phyloP scores from a whole-genome alignment of 805 yeast species.

The Scheffersomyces lignosus region DNA sequence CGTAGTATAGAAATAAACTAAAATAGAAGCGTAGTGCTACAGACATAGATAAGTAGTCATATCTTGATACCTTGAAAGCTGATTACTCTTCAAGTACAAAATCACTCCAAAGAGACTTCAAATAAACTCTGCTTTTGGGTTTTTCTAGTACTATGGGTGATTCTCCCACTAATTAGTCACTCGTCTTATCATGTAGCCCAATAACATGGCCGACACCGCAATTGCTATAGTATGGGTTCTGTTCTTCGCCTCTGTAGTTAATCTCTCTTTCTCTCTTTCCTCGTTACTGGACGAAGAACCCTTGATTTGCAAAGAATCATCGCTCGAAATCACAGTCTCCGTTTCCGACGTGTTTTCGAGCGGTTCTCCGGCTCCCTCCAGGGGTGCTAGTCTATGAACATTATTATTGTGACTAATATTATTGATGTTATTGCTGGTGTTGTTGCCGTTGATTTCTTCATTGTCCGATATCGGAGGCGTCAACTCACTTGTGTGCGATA shows the following conservation, averaged over 20 bases:
- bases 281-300: neutral
- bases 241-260: neutral
- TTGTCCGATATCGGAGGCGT: slow-evolving; percentile 5
- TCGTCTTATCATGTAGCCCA: neutral
- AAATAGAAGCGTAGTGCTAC: too few relatives aligned
- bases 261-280: neutral
- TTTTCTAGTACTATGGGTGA: too few relatives aligned
- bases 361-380: neutral
- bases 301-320: neutral
- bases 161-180: neutral
- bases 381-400: neutral
- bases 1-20: too few relatives aligned
- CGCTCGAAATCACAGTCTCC: neutral
- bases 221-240: slow-evolving; percentile 8
- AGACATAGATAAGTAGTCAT: too few relatives aligned
- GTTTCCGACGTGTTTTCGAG: neutral
- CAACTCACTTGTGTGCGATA: neutral
- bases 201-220: neutral
- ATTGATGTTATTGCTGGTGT: too few relatives aligned
- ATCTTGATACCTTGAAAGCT: too few relatives aligned
- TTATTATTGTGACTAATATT: neutral
- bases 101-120: too few relatives aligned
- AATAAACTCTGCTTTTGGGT: too few relatives aligned
- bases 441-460: neutral
- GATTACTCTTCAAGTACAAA: too few relatives aligned